A percentile compares a stretch with the other conserved stretches of the same genome.
These are phyloP conservation scores for Trichoderma breve DNA, from an alignment of 2,329 filamentous ascomycete species.

Conservation along the genomic window DNA sequence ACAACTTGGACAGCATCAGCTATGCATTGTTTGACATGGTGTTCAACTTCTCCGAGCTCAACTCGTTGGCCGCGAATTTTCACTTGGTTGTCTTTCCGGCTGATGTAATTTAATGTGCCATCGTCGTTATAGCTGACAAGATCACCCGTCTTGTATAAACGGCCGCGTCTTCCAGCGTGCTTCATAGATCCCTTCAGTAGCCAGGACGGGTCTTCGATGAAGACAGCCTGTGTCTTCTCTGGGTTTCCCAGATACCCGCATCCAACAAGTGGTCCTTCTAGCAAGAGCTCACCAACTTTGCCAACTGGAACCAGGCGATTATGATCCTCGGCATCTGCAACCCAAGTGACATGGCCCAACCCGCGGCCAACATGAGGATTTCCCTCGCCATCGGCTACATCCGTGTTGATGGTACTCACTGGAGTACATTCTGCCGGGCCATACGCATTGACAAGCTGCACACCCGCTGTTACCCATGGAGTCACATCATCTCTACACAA, in stretches of 20 bases:
- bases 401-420: conserved; percentile 28
- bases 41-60: conserved; percentile 13
- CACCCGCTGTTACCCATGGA: conserved; percentile 49
- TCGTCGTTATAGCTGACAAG: too few relatives aligned
- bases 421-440: conserved; percentile 16
- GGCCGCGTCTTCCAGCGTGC: background rate
- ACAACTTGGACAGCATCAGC: background rate
- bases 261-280: conserved; percentile 52
- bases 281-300: conserved; percentile 43
- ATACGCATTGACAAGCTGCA: conserved; percentile 30
- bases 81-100: conserved; percentile 29
- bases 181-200: conserved; percentile 33
- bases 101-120: conserved; percentile 21
- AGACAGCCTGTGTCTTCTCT: conserved; percentile 48
- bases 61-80: conserved; percentile 31
- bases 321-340: conserved; percentile 40
- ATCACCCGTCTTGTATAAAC: too few relatives aligned
- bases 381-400: conserved; percentile 28
- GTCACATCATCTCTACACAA: conserved; percentile 42
- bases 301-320: conserved; percentile 41
- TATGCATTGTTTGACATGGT: conserved; percentile 17
- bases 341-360: conserved; percentile 31
- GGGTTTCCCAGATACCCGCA: conserved; percentile 54
- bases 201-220: conserved; percentile 51
- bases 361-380: background rate